A percentile compares a stretch with the other conserved stretches of the same genome.
Evolutionary conservation across 768 basidiomycete genomes (phyloP).

Genomic region (Tubosaeta brunneosetosa): DNA sequence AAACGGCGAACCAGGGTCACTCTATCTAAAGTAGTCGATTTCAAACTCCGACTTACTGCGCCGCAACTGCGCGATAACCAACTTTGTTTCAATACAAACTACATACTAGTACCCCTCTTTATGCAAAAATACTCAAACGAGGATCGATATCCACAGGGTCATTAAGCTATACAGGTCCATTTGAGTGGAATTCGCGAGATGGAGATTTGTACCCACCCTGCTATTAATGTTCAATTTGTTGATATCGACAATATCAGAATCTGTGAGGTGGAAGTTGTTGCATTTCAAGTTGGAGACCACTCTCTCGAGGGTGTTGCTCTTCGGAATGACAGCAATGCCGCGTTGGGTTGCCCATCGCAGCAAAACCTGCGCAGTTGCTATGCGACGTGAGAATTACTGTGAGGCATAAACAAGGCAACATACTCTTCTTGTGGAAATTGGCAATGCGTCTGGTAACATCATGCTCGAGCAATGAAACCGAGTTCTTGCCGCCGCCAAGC

Average conservation of each 20-base stretch:
- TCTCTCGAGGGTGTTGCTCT: conserved; percentile 46
- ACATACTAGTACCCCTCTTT: conserved; percentile 15
- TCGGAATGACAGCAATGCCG: conserved; percentile 71
- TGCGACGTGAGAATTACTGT: conserved; percentile 2
- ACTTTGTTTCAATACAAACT: not conserved
- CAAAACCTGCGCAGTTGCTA: conserved; percentile 57
- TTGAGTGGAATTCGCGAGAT: conserved; percentile 3
- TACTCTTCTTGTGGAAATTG: conserved; percentile 50
- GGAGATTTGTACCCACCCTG: conserved; percentile 44
- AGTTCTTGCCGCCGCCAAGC: conserved; percentile 53
- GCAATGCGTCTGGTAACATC: conserved; percentile 43
- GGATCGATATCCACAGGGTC: conserved; percentile 65
- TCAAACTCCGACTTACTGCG: conserved; percentile 45
- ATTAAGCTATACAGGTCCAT: conserved; percentile 47
- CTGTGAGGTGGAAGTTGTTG: conserved; percentile 45
- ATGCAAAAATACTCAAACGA: conserved; percentile 68
- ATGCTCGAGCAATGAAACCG: conserved; percentile 51
- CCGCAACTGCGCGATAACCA: not conserved
- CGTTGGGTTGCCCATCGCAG: conserved; percentile 78
- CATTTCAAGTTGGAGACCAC: conserved; percentile 44
- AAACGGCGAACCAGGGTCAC: not conserved
- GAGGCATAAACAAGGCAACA: not conserved
- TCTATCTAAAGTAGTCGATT: conserved; percentile 20
- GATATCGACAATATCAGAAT: conserved; percentile 55
- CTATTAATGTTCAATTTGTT: conserved; percentile 56